phyloP scores from a whole-genome alignment of 306 rosid genomes.

The Cucumis sativus region DNA sequence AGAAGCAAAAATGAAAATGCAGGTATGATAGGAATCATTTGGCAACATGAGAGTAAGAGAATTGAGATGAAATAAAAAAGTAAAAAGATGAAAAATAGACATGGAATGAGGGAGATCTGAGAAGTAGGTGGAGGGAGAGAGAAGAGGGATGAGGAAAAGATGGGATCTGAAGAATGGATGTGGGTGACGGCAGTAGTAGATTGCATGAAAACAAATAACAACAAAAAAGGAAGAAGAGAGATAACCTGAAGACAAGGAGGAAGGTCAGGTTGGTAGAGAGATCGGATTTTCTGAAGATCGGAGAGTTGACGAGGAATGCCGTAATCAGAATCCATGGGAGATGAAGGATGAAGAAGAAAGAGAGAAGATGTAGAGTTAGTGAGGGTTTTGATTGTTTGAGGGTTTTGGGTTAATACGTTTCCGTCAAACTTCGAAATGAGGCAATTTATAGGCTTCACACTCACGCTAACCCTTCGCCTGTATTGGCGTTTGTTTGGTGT shows the following conservation, averaged over 20 bases:
- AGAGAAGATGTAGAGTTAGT: neutral
- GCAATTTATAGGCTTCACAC: neutral
- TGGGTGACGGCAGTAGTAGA: neutral
- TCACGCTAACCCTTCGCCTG: no score
- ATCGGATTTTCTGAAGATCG: conserved; percentile 63
- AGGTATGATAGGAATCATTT: neutral
- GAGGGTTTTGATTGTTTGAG: neutral
- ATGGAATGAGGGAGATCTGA: no score
- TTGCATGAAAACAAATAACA: neutral
- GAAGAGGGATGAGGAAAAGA: no score
- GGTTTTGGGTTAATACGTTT: neutral
- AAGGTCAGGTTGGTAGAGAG: conserved; percentile 61
- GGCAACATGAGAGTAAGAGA: neutral
- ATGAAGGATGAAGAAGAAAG: neutral
- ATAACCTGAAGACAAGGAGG: conserved; percentile 81
- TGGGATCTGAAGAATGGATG: neutral
- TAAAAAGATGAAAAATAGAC: no score
- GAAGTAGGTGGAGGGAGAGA: no score
- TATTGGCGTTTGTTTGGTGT: no score
- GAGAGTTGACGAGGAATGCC: conserved; percentile 91
- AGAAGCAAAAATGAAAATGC: neutral
- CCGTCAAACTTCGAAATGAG: neutral
- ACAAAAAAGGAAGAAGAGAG: neutral
- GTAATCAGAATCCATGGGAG: conserved; percentile 60
- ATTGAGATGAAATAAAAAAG: no score